Conservation (phyloP, 352 stramenopile species). For the Sclerospora graminicola region DNA sequence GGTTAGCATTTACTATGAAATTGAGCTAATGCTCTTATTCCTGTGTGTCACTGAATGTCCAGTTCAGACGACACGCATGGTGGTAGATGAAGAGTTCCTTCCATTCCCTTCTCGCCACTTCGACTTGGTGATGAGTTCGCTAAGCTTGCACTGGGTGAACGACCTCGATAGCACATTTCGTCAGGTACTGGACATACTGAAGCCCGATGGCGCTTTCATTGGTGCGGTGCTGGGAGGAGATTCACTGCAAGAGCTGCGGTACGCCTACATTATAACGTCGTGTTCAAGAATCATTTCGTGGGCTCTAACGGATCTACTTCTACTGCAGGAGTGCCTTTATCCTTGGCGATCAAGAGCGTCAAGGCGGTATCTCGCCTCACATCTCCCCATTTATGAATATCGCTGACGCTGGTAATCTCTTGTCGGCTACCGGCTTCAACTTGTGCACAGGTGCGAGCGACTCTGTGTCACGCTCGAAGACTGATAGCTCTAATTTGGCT, state of each 20-base stretch:
- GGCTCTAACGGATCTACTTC: not conserved
- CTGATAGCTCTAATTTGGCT: not conserved
- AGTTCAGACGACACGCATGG: conserved; percentile 69
- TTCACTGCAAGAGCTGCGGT: conserved; percentile 92
- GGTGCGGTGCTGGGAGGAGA: conserved; percentile 92
- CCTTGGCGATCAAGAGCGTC: conserved; percentile 90
- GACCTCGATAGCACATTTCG: conserved; percentile 86
- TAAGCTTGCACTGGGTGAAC: conserved; percentile 96
- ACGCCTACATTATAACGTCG: conserved; percentile 1
- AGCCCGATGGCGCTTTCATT: conserved; percentile 95
- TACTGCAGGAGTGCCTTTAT: conserved; percentile 80
- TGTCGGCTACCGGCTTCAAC: conserved; percentile 89
- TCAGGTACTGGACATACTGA: conserved; percentile 80
- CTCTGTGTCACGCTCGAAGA: not conserved
- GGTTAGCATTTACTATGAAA: not conserved
- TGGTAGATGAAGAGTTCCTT: conserved; percentile 89
- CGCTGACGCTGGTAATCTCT: conserved; percentile 89
- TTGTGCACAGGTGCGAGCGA: conserved; percentile 76
- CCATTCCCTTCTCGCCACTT: conserved; percentile 93
- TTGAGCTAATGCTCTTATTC: not conserved
- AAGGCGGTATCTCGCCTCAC: conserved; percentile 91
- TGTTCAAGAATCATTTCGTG: not conserved
- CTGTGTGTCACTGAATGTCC: not conserved
- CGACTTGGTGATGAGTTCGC: conserved; percentile 92
- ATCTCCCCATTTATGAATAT: conserved; percentile 94